Percentiles rank a stretch among this genome's conserved stretches.
Evolutionary conservation across 495 filamentous ascomycete species (phyloP).

Genomic region (Pyrenopolyporus hunteri): DNA sequence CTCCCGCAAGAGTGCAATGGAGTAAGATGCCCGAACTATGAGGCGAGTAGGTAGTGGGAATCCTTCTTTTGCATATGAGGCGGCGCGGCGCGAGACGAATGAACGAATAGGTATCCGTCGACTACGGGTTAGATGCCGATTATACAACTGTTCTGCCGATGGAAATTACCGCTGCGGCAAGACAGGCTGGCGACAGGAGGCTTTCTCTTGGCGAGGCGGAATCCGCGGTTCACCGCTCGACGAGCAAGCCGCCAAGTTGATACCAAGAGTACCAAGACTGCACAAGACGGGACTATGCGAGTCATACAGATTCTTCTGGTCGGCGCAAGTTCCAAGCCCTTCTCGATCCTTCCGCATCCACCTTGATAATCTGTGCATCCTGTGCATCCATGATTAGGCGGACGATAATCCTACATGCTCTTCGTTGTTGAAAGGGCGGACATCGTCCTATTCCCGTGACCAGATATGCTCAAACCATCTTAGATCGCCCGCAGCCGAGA

Average conservation of each 20-base stretch:
- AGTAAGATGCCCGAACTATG: conserved; percentile 1
- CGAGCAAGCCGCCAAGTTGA: conserved; percentile 26
- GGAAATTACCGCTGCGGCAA: conserved; percentile 7
- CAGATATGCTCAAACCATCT: not conserved
- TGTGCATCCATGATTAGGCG: no score
- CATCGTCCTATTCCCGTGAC: no score
- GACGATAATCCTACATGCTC: no score
- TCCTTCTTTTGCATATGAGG: no score
- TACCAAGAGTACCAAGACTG: conserved; percentile 27
- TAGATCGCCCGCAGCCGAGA: not conserved
- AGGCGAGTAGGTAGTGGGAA: no score
- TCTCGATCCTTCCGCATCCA: not conserved
- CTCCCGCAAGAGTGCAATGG: conserved; percentile 5
- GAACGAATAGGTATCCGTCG: not conserved
- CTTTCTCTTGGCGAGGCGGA: conserved; percentile 26
- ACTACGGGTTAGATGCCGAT: not conserved
- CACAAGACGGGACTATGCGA: conserved; percentile 27
- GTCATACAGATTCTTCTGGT: conserved; percentile 12
- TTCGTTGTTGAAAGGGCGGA: no score
- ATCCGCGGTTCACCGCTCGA: conserved; percentile 27
- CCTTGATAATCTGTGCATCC: not conserved
- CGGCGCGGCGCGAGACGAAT: not conserved
- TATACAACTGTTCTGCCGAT: not conserved
- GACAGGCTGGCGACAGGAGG: conserved; percentile 27
- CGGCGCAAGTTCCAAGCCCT: not conserved